Percentiles rank a stretch among this genome's conserved stretches.
Conservation (phyloP, 192 early-diverging fungal genomes). For the Phlyctochytrium planicorne region DNA sequence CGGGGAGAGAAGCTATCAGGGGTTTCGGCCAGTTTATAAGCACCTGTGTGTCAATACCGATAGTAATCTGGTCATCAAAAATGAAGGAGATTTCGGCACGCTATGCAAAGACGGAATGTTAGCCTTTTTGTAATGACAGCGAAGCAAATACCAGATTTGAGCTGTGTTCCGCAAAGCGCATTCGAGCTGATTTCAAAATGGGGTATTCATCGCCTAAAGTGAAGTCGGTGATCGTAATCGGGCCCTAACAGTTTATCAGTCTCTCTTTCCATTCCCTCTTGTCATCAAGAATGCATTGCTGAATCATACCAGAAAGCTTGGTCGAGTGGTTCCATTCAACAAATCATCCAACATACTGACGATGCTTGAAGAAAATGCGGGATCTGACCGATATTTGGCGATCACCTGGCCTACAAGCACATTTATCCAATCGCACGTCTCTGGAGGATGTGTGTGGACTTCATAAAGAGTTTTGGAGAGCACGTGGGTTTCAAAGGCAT, state of each 20-base stretch:
- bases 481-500: slow-evolving; percentile 46
- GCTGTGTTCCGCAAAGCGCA: slow-evolving; percentile 42
- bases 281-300: no score
- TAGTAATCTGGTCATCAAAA: slow-evolving; percentile 88
- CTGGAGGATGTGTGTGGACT: slow-evolving; percentile 43
- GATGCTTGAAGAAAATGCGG: slow-evolving; percentile 62
- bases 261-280: slow-evolving; percentile 7
- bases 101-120: slow-evolving; percentile 40
- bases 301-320: slow-evolving; percentile 65
- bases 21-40: slow-evolving; percentile 95
- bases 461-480: slow-evolving; percentile 45
- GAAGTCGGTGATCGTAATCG: slow-evolving; percentile 58
- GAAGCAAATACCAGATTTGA: slow-evolving; percentile 38
- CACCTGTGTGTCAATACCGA: slow-evolving; percentile 89
- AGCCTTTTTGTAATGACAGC: not conserved
- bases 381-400: slow-evolving; percentile 71
- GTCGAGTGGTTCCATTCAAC: slow-evolving; percentile 63
- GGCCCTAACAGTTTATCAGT: slow-evolving; percentile 54
- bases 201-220: slow-evolving; percentile 61
- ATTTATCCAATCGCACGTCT: slow-evolving; percentile 83
- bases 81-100: slow-evolving; percentile 80
- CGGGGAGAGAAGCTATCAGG: slow-evolving; percentile 85
- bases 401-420: slow-evolving; percentile 77
- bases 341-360: slow-evolving; percentile 64
- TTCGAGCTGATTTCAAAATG: slow-evolving; percentile 35